Evolutionary conservation across 352 stramenopile species (phyloP), one percentile per base, ranked within the genome.

Genomic region (Pythium biforme): DNA sequence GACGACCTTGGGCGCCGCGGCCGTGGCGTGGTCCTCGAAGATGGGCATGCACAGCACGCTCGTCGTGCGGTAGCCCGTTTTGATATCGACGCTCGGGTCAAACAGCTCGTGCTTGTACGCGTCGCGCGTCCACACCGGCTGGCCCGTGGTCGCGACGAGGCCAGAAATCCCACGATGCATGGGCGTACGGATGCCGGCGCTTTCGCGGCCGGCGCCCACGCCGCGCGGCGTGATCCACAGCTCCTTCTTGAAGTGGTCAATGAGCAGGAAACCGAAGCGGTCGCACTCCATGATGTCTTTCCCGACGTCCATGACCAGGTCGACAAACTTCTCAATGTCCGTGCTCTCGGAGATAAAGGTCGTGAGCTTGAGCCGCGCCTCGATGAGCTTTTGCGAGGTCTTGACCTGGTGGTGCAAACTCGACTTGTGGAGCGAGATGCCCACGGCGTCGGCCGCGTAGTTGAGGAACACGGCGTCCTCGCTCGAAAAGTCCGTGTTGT

Each of bases 221-320:
- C 80, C 68, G 17, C 74, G 69, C 9, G 75, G 79, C 26, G 81
- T 90, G 54, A 90, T 90, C 79, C 81, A 90, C 46, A 90, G 73
- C 54, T 90, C 81, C 43, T 88, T 81, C 51, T 90, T 90, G 58
- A 90, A 81, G 48, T 90, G 81, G 26, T 90, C 81, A 12, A 88
- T 83, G 43, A 90, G 78, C 20, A 90, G 45, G 23, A 90, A 67
- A 0, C 81, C 81, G 43, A 90, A 90, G 49, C 81, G 81, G 47
- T 88, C 81, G 47, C 81, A 90, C 8, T 81, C 74, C 79, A 90
- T 90, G 47, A 90, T 83, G 12, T 86, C 74, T 37, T 89, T 88
- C 25, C 81, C 81, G n/a, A 86, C 68, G 20, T 84, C 75, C 77
- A 89, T 88, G 23, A 90, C 79, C 49, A 90, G 65, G 25, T 89